Conservation (phyloP, 257 asterid species). For the Leonotis leonurus region DNA sequence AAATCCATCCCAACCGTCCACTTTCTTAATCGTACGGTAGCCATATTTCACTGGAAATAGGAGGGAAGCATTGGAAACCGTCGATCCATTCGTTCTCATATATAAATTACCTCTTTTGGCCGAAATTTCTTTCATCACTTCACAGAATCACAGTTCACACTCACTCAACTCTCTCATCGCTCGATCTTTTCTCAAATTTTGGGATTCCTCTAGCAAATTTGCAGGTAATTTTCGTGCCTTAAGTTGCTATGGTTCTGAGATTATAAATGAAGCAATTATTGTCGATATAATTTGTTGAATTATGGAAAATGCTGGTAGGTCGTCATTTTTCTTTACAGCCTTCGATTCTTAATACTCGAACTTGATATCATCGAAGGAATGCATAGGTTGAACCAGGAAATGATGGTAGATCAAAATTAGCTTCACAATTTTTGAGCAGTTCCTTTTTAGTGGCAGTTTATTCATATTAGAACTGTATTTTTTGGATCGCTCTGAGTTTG, state of each 20-base stretch:
- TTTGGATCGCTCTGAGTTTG: neutral
- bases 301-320: neutral
- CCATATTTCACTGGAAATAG: constrained; percentile 7
- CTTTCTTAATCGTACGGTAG: constrained; percentile 26
- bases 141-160: constrained; percentile 19
- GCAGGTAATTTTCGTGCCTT: constrained; percentile 23
- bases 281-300: constrained; percentile 12
- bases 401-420: constrained; percentile 10
- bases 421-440: neutral
- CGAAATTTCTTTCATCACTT: constrained; percentile 3
- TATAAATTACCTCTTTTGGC: constrained; percentile 34
- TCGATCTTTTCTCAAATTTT: constrained; percentile 13
- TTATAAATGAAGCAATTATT: neutral
- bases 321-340: neutral
- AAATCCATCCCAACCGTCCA: constrained; percentile 26
- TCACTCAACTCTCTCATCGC: neutral
- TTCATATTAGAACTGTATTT: neutral
- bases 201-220: neutral
- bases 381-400: neutral
- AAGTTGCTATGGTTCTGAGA: neutral
- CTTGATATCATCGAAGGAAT: neutral
- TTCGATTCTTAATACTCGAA: neutral
- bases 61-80: constrained; percentile 54
- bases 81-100: constrained; percentile 19
- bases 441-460: neutral